Percentiles rank a stretch among this genome's conserved stretches.
phyloP scores from a whole-genome alignment of 805 yeast genomes.

The Brettanomyces nanus region DNA sequence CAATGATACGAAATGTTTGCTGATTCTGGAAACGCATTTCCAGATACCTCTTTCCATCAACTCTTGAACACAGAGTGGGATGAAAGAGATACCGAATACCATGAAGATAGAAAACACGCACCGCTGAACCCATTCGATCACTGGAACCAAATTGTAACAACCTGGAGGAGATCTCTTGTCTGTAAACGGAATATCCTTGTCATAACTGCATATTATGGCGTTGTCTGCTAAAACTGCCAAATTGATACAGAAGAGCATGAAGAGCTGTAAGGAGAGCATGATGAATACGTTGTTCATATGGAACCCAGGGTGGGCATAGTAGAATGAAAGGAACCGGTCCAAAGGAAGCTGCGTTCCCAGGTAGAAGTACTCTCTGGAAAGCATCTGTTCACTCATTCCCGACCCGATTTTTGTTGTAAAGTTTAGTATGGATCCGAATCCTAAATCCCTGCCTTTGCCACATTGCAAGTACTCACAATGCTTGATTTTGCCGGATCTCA shows the following conservation, averaged over 20 bases:
- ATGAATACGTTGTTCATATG: constrained; percentile 74
- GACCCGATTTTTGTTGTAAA: constrained; percentile 83
- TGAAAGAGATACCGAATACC: constrained; percentile 65
- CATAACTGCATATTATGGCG: constrained; percentile 52
- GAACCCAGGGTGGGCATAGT: constrained; percentile 83
- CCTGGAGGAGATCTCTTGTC: constrained; percentile 58
- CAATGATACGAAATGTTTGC: constrained; percentile 59
- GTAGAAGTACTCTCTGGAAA: constrained; percentile 75
- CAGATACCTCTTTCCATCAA: constrained; percentile 68
- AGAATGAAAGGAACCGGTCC: constrained; percentile 72
- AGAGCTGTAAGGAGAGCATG: constrained; percentile 58
- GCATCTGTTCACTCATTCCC: constrained; percentile 86
- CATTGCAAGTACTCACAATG: constrained; percentile 81
- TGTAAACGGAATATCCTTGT: constrained; percentile 49
- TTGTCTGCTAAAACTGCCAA: constrained; percentile 57
- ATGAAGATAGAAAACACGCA: constrained; percentile 67
- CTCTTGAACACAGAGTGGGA: constrained; percentile 73
- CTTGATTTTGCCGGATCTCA: constrained; percentile 77
- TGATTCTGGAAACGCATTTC: constrained; percentile 55
- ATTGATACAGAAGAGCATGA: constrained; percentile 49
- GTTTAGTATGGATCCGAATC: constrained; percentile 74
- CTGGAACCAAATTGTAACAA: constrained; percentile 63
- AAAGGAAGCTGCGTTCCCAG: constrained; percentile 69
- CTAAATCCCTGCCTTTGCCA: constrained; percentile 82
- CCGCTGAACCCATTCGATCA: constrained; percentile 67